phyloP scores from a whole-genome alignment of 345 rosid species.

The Populus simonii region DNA sequence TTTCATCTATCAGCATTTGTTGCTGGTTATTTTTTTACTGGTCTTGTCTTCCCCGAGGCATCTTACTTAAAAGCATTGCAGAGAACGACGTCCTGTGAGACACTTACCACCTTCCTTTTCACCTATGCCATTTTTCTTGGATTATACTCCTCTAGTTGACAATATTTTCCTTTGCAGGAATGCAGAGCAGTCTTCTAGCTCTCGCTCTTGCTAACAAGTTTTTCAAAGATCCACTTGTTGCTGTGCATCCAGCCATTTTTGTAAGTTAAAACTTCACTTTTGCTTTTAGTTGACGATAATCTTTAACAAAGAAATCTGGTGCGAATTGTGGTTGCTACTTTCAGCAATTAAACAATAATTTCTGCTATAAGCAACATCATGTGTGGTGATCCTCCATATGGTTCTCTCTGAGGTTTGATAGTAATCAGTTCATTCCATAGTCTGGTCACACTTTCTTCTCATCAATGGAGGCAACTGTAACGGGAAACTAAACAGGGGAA shows the following conservation, averaged over 20 bases:
- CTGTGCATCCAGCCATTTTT: slow-evolving; percentile 88
- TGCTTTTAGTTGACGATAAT: neutral
- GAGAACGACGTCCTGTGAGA: slow-evolving; percentile 84
- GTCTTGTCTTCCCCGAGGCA: slow-evolving; percentile 47
- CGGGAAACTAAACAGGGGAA: neutral
- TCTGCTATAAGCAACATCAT: neutral
- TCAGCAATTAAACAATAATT: neutral
- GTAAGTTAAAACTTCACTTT: slow-evolving; percentile 37
- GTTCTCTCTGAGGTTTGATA: neutral
- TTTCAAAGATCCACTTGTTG: slow-evolving; percentile 89
- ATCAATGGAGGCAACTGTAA: neutral
- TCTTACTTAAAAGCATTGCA: slow-evolving; percentile 66
- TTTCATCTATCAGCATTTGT: slow-evolving; percentile 79
- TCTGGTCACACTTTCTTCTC: neutral
- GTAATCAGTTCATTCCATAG: neutral
- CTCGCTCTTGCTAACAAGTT: slow-evolving; percentile 88
- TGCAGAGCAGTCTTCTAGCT: slow-evolving; percentile 98
- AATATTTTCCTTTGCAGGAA: slow-evolving; percentile 45
- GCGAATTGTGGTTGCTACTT: neutral
- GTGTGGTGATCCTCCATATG: neutral
- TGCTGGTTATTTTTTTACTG: slow-evolving; percentile 64
- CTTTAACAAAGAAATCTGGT: neutral
- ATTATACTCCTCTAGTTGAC: slow-evolving; percentile 4
- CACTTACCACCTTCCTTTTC: slow-evolving; percentile 40
- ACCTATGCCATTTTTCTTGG: neutral